Evolutionary conservation across 805 yeast species (phyloP).

Genomic region (Maudiozyma pseudohumilis): DNA sequence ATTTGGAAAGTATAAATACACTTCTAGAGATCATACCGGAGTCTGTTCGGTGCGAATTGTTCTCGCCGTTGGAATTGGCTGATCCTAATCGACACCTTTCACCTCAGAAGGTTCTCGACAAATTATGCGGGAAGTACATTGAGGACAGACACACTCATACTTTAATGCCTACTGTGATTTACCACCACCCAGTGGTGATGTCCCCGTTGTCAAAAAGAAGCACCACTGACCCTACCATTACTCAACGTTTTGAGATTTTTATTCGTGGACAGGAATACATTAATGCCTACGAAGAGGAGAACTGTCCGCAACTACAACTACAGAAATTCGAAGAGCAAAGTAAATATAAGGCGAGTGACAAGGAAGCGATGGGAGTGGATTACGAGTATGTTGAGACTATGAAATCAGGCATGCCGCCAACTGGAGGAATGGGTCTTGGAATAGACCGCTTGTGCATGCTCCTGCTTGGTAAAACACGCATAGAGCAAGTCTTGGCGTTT

Average conservation of each 20-base stretch:
- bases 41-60: constrained; percentile 2
- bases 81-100: constrained; percentile 22
- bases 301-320: constrained; percentile 66
- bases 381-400: constrained; percentile 57
- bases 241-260: constrained; percentile 77
- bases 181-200: constrained; percentile 72
- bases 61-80: neutral
- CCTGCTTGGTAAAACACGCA: constrained; percentile 51
- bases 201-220: constrained; percentile 82
- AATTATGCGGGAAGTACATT: constrained; percentile 46
- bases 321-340: constrained; percentile 56
- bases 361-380: constrained; percentile 50
- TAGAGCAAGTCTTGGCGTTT: constrained; percentile 66
- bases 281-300: constrained; percentile 95
- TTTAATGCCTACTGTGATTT: constrained; percentile 55
- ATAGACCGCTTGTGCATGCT: constrained; percentile 82
- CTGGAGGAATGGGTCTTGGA: constrained; percentile 98
- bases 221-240: constrained; percentile 29
- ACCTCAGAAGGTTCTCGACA: constrained; percentile 54
- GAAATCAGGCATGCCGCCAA: constrained; percentile 95
- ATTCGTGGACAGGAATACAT: constrained; percentile 72
- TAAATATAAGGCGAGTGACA: constrained; percentile 33
- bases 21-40: constrained; percentile 10
- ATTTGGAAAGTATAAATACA: constrained; percentile 24
- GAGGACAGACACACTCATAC: constrained; percentile 48